phyloP scores from a whole-genome alignment of 2,329 filamentous ascomycete species.

The Aspergillus ruber region DNA sequence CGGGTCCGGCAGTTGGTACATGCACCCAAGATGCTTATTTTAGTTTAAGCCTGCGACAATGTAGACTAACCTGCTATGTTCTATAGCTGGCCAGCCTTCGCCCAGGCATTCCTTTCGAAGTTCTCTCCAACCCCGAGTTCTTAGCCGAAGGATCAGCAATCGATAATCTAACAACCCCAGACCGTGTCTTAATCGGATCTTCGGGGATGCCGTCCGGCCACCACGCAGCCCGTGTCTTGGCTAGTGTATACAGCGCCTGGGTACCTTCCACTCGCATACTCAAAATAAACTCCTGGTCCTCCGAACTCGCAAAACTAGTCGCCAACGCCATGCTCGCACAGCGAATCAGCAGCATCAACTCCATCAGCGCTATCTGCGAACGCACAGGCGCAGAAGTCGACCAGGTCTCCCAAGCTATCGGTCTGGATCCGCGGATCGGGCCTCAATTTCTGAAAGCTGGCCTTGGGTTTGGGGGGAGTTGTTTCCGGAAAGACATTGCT shows the following conservation, averaged over 20 bases:
- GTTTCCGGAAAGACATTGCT: constrained; percentile 75
- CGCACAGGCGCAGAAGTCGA: constrained; percentile 68
- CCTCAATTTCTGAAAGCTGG: constrained; percentile 66
- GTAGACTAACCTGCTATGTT: background rate
- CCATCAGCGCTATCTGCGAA: constrained; percentile 73
- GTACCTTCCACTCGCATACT: constrained; percentile 61
- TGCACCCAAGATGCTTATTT: background rate
- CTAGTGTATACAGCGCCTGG: constrained; percentile 64
- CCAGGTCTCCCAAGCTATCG: constrained; percentile 62
- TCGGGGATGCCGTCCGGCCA: constrained; percentile 54
- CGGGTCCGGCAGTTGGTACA: constrained; percentile 62
- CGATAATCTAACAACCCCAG: constrained; percentile 62
- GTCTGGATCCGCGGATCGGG: constrained; percentile 66
- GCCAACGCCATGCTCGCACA: constrained; percentile 77
- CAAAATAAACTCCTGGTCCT: constrained; percentile 68
- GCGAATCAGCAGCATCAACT: constrained; percentile 74
- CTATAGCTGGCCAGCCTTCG: constrained; percentile 34
- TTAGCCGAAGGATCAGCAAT: constrained; percentile 72
- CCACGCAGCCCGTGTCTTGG: constrained; percentile 57
- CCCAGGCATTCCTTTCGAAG: constrained; percentile 62
- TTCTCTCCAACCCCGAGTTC: constrained; percentile 77
- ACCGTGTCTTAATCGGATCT: constrained; percentile 70
- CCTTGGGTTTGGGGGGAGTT: constrained; percentile 72
- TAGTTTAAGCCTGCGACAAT: constrained; percentile 1
- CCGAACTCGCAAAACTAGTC: constrained; percentile 70